Percentiles rank a stretch among this genome's conserved stretches.
These are phyloP conservation scores for Chamaecyparis obtusa DNA, from an alignment of 75 land plant species.

Conservation along the genomic window DNA sequence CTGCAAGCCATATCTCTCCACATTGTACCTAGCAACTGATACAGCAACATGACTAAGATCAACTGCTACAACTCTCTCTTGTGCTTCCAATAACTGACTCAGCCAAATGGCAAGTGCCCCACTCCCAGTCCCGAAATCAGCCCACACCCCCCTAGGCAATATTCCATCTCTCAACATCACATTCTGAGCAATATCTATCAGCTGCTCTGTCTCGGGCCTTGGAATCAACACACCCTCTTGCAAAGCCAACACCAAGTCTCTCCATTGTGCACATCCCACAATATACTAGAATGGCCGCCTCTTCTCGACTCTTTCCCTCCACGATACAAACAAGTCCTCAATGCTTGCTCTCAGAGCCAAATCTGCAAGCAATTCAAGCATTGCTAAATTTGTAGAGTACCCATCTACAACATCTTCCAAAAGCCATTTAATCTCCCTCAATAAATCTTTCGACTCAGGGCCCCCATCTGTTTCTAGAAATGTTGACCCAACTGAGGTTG, in stretches of 20 bases:
- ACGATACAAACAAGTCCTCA: constrained; percentile 61
- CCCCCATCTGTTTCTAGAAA: constrained; percentile 49
- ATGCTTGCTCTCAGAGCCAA: constrained; percentile 37
- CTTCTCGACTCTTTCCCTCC: constrained; percentile 75
- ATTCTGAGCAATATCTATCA: constrained; percentile 76
- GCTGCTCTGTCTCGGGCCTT: constrained; percentile 88
- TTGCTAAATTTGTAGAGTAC: constrained; percentile 8
- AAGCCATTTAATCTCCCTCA: constrained; percentile 76
- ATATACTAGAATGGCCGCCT: constrained; percentile 94
- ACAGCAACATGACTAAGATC: constrained; percentile 80
- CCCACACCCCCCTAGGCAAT: constrained; percentile 72
- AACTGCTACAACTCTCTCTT: constrained; percentile 75
- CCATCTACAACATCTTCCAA: constrained; percentile 63
- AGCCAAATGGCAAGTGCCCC: constrained; percentile 92
- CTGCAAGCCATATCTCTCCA: constrained; percentile 73
- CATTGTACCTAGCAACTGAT: constrained; percentile 70
- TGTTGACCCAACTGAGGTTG: constrained; percentile 44
- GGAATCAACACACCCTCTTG: constrained; percentile 94
- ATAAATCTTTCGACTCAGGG: constrained; percentile 58
- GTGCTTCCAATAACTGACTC: constrained; percentile 46
- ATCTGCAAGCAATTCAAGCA: background rate
- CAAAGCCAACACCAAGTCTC: constrained; percentile 84
- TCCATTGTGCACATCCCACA: constrained; percentile 96
- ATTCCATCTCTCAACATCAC: constrained; percentile 27
- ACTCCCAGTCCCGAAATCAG: constrained; percentile 95